Evolutionary conservation across 306 rosid genomes (phyloP).

Genomic region (Delonix regia): DNA sequence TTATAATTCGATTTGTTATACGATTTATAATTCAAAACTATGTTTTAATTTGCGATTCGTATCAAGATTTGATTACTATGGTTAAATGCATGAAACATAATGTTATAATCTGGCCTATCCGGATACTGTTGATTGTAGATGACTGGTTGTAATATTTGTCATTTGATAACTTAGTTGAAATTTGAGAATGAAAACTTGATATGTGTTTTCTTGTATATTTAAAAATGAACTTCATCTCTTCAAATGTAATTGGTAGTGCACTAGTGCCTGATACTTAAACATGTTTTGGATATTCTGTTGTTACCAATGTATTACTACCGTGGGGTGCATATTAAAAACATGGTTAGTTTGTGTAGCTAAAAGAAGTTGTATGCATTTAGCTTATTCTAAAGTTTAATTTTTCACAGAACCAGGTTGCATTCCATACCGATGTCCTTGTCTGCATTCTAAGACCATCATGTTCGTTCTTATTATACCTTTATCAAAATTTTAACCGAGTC

Average conservation of each 20-base stretch:
- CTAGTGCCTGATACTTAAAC: too few relatives aligned
- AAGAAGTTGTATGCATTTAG: slow-evolving; percentile 1
- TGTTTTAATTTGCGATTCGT: too few relatives aligned
- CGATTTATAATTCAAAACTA: too few relatives aligned
- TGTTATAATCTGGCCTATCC: slow-evolving; percentile 6
- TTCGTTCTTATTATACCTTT: neutral
- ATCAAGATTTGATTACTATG: too few relatives aligned
- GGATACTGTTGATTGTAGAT: neutral
- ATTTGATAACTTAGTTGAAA: neutral
- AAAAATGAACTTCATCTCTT: neutral
- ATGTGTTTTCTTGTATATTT: neutral
- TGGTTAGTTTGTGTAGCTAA: slow-evolving; percentile 15
- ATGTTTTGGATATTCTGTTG: neutral
- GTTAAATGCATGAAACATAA: slow-evolving; percentile 1
- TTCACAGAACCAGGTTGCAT: slow-evolving; percentile 12
- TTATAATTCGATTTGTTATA: too few relatives aligned
- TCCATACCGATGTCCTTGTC: neutral
- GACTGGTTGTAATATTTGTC: slow-evolving; percentile 3
- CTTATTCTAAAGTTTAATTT: neutral
- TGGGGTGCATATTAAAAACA: neutral
- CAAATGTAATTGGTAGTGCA: neutral
- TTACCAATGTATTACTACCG: neutral
- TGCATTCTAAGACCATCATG: slow-evolving; percentile 20
- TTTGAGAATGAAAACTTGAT: slow-evolving; percentile 13
- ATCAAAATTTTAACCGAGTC: slow-evolving; percentile 17